A percentile compares a stretch with the other conserved stretches of the same genome.
These are phyloP conservation scores for Diaporthe velutina DNA, from an alignment of 2,329 filamentous ascomycete species.

Conservation along the genomic window DNA sequence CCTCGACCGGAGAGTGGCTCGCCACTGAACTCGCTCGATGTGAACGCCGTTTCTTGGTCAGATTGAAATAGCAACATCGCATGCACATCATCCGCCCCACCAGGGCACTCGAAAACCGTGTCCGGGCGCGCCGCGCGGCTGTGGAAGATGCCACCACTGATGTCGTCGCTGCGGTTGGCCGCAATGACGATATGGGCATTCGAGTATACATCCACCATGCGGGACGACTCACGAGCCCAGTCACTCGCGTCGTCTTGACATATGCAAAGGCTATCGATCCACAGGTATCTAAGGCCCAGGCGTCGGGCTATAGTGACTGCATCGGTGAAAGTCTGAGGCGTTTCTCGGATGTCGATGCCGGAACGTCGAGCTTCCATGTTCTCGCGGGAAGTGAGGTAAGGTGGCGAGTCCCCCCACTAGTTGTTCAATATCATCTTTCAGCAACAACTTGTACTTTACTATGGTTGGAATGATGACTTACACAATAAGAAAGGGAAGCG, in stretches of 20 bases:
- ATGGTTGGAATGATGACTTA: neutral
- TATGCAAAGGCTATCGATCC: slow-evolving; percentile 36
- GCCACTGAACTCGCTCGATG: neutral
- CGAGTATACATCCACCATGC: slow-evolving; percentile 25
- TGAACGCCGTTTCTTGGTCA: neutral
- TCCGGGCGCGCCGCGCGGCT: neutral
- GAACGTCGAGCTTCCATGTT: slow-evolving; percentile 4
- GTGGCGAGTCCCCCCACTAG: slow-evolving; percentile 24
- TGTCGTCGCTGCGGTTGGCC: slow-evolving; percentile 32
- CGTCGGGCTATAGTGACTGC: slow-evolving; percentile 9
- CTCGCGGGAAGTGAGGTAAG: slow-evolving; percentile 8
- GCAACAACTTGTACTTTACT: no score
- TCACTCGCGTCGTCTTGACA: slow-evolving; percentile 33
- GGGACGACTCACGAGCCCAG: slow-evolving; percentile 28
- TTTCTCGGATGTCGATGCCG: slow-evolving; percentile 6
- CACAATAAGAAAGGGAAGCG: slow-evolving; percentile 40
- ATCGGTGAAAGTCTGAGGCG: slow-evolving; percentile 16
- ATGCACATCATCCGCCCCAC: neutral
- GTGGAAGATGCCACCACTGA: slow-evolving; percentile 18
- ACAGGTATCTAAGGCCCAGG: slow-evolving; percentile 33
- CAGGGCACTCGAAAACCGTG: neutral
- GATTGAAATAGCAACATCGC: slow-evolving; percentile 6
- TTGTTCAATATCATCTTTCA: neutral
- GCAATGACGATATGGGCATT: slow-evolving; percentile 38
- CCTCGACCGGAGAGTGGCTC: slow-evolving; percentile 13